Conservation (phyloP, 257 asterid species). For the Eucommia ulmoides region DNA sequence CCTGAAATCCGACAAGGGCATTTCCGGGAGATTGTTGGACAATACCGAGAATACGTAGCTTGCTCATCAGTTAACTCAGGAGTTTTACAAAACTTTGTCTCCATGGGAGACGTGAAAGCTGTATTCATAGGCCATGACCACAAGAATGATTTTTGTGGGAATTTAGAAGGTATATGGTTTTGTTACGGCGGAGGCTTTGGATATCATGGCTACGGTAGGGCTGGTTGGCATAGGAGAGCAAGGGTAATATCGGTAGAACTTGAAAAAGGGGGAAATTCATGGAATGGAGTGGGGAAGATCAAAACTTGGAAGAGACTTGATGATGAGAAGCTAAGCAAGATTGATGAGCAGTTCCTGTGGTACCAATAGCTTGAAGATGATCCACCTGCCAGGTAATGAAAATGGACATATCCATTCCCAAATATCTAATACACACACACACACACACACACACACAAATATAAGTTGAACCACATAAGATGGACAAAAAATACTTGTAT, state of each 20-base stretch:
- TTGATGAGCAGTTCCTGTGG: slow-evolving; percentile 80
- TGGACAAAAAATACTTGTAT: no score
- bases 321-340: slow-evolving; percentile 46
- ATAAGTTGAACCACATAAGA: no score
- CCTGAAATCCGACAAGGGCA: slow-evolving; percentile 84
- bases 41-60: slow-evolving; percentile 45
- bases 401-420: no score
- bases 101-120: slow-evolving; percentile 76
- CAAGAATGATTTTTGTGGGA: slow-evolving; percentile 83
- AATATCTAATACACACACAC: no score
- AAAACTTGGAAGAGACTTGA: slow-evolving; percentile 81
- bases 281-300: slow-evolving; percentile 59
- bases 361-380: no score
- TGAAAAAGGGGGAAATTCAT: slow-evolving; percentile 35
- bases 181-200: slow-evolving; percentile 96
- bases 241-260: slow-evolving; percentile 69
- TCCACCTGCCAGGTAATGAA: no score
- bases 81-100: slow-evolving; percentile 48
- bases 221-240: slow-evolving; percentile 70
- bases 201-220: slow-evolving; percentile 80
- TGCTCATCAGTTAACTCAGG: slow-evolving; percentile 62
- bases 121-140: slow-evolving; percentile 91
- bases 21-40: slow-evolving; percentile 42
- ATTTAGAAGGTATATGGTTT: slow-evolving; percentile 61
- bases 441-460: no score